Percentiles rank a stretch among this genome's conserved stretches.
Conservation (phyloP, 805 yeast genomes). For the Ogataea populi-albae region DNA sequence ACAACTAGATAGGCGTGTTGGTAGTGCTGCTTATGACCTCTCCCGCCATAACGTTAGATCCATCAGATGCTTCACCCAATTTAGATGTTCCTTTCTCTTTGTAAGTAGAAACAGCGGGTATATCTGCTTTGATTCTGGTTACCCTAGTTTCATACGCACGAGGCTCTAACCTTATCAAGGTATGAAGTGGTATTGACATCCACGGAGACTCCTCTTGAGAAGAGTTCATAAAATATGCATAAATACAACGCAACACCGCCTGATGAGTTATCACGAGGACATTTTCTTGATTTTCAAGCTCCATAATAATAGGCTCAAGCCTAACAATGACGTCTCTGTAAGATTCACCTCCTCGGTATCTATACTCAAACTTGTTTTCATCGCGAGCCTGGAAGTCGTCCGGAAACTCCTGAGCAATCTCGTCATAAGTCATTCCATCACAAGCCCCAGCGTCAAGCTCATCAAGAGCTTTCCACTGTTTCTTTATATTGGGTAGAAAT, state of each 20-base stretch:
- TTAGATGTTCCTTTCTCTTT: constrained; percentile 88
- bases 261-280: constrained; percentile 95
- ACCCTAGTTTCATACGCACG: constrained; percentile 88
- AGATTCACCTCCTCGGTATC: constrained; percentile 97
- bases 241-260: constrained; percentile 92
- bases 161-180: constrained; percentile 92
- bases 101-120: constrained; percentile 96
- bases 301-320: constrained; percentile 97
- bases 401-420: constrained; percentile 79
- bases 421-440: constrained; percentile 95
- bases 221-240: constrained; percentile 97
- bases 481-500: constrained; percentile 71
- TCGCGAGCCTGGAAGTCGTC: constrained; percentile 96
- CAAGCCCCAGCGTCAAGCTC: constrained; percentile 97
- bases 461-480: constrained; percentile 95
- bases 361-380: constrained; percentile 90
- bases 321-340: constrained; percentile 94
- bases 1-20: constrained; percentile 7
- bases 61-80: constrained; percentile 48
- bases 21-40: constrained; percentile 41
- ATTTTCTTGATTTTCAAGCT: constrained; percentile 94
- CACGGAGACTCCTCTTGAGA: constrained; percentile 98
- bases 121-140: constrained; percentile 87
- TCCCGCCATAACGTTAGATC: constrained; percentile 42
- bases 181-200: constrained; percentile 98